These are phyloP conservation scores for Hemerocallis citrina DNA, from an alignment of 106 monocot species.

Conservation along the genomic window DNA sequence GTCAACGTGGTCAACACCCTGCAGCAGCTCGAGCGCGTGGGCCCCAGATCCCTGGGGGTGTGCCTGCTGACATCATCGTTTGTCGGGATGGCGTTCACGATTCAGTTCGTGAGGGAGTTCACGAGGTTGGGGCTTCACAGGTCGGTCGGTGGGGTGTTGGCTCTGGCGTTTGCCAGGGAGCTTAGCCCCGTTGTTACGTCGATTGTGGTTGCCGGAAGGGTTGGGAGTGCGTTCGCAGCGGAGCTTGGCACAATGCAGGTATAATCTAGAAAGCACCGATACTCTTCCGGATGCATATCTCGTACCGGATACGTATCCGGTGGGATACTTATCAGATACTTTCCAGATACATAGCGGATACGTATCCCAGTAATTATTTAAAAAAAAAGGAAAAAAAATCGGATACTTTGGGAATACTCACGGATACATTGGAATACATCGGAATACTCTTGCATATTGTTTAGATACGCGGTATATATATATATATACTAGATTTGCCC, in stretches of 20 bases:
- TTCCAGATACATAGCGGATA: too few species aligned
- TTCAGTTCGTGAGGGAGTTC: slow-evolving; percentile 95
- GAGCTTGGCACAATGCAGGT: slow-evolving; percentile 88
- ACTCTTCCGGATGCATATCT: too few species aligned
- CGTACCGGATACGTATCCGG: too few species aligned
- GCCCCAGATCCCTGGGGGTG: slow-evolving; percentile 75
- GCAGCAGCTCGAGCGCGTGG: slow-evolving; percentile 72
- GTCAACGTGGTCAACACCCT: slow-evolving; percentile 73
- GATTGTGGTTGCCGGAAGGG: slow-evolving; percentile 69
- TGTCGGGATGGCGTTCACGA: slow-evolving; percentile 86
- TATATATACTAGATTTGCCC: too few species aligned
- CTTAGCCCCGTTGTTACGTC: slow-evolving; percentile 87
- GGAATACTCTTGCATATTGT: too few species aligned
- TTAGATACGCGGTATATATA: too few species aligned
- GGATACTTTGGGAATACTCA: too few species aligned
- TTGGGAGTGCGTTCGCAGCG: slow-evolving; percentile 62
- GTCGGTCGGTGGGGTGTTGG: slow-evolving; percentile 76
- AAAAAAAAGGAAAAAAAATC: too few species aligned
- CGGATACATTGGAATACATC: too few species aligned
- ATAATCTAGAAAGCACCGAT: too few species aligned
- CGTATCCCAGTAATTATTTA: too few species aligned
- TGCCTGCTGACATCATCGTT: slow-evolving; percentile 82
- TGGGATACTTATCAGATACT: too few species aligned
- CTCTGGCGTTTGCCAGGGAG: slow-evolving; percentile 88
- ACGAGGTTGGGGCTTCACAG: slow-evolving; percentile 83